A percentile compares a stretch with the other conserved stretches of the same genome.
phyloP scores from a whole-genome alignment of 2,329 filamentous ascomycete genomes.

The Talaromyces sp. region DNA sequence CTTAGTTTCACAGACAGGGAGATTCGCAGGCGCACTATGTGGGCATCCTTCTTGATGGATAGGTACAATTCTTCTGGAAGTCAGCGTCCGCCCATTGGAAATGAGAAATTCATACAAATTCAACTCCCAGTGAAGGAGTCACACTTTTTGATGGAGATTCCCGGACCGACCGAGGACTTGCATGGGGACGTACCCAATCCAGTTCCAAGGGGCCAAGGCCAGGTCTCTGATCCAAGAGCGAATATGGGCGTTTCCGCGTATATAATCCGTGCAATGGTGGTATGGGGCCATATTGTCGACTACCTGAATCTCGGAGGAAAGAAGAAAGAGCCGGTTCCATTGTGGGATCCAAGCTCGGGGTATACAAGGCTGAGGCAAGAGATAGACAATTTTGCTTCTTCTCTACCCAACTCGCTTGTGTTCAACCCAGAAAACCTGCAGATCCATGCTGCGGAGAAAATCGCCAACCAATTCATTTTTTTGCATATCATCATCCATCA shows the following conservation, averaged over 20 bases:
- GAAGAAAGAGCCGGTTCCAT: constrained; percentile 69
- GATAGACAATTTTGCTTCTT: constrained; percentile 66
- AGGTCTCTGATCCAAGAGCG: constrained; percentile 64
- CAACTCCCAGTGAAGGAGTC: constrained; percentile 88
- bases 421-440: constrained; percentile 82
- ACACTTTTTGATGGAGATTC: constrained; percentile 87
- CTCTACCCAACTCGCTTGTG: constrained; percentile 67
- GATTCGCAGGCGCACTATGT: constrained; percentile 91
- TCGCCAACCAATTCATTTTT: constrained; percentile 89
- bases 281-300: constrained; percentile 87
- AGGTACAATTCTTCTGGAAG: constrained; percentile 95
- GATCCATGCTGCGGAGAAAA: constrained; percentile 77
- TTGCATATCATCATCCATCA: constrained; percentile 88
- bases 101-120: constrained; percentile 83
- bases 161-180: constrained; percentile 79
- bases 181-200: constrained; percentile 67
- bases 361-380: constrained; percentile 70
- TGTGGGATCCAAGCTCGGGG: constrained; percentile 80
- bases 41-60: constrained; percentile 97
- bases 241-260: constrained; percentile 96
- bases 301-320: constrained; percentile 90
- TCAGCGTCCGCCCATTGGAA: constrained; percentile 85
- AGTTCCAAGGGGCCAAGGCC: constrained; percentile 61
- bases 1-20: constrained; percentile 91
- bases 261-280: constrained; percentile 76